A percentile compares a stretch with the other conserved stretches of the same genome.
phyloP scores from a whole-genome alignment of 495 filamentous ascomycete genomes.

The Penicillium fimorum region DNA sequence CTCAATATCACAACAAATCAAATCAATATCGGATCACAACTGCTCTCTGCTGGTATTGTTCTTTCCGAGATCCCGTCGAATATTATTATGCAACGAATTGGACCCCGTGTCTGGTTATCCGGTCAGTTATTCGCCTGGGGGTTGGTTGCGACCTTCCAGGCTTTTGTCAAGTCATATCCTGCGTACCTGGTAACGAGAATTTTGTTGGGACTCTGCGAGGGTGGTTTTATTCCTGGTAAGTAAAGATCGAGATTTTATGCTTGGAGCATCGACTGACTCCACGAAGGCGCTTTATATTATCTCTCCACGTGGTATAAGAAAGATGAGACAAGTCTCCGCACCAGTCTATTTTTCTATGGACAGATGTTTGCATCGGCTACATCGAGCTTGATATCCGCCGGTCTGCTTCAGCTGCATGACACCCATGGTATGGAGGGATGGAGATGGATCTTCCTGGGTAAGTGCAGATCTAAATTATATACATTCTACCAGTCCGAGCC shows the following conservation, averaged over 20 bases:
- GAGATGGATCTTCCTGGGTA: constrained; percentile 61
- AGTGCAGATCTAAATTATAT: constrained; percentile 2
- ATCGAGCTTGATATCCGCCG: constrained; percentile 52
- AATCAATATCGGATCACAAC: constrained; percentile 56
- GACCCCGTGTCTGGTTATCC: constrained; percentile 54
- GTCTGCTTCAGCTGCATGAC: constrained; percentile 51
- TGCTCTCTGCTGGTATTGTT: constrained; percentile 57
- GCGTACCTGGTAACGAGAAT: constrained; percentile 53
- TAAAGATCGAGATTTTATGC: background rate
- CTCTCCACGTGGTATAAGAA: constrained; percentile 61
- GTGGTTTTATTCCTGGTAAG: constrained; percentile 57
- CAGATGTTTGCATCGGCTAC: constrained; percentile 53
- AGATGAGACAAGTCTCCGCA: constrained; percentile 53
- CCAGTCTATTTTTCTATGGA: constrained; percentile 56
- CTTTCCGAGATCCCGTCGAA: constrained; percentile 59
- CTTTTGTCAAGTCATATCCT: constrained; percentile 52
- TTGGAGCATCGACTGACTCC: constrained; percentile 42
- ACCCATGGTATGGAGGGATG: constrained; percentile 52
- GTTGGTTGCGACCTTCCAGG: constrained; percentile 57
- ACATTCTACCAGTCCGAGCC: background rate
- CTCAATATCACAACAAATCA: constrained; percentile 55
- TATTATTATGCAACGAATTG: constrained; percentile 53
- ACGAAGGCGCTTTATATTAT: constrained; percentile 54
- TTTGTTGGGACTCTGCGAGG: constrained; percentile 56
- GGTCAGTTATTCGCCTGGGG: constrained; percentile 59